These are phyloP conservation scores for Ceratocystis alfenasii DNA, from an alignment of 2,329 filamentous ascomycete species.

Conservation along the genomic window DNA sequence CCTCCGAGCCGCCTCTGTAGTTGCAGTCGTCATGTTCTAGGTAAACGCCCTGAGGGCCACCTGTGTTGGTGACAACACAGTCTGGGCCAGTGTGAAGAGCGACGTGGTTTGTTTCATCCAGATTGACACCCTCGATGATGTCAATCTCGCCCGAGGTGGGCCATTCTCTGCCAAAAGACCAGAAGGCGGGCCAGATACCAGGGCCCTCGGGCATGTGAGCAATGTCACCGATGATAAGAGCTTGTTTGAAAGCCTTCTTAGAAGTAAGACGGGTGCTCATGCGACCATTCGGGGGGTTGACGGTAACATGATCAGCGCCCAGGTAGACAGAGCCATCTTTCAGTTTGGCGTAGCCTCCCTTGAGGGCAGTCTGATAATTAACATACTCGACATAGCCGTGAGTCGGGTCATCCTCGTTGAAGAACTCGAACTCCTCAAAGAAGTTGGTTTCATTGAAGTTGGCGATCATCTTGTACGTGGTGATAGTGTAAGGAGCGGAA, in stretches of 20 bases:
- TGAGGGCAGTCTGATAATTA: conserved; percentile 43
- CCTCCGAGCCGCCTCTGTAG: conserved; percentile 39
- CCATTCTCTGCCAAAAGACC: too few relatives aligned
- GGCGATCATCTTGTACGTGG: conserved; percentile 36
- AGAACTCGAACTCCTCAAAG: conserved; percentile 46
- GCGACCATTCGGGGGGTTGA: conserved; percentile 47
- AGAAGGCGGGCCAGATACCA: too few relatives aligned
- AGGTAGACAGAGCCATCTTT: conserved; percentile 49
- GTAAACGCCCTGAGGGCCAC: conserved; percentile 35
- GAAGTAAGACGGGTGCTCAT: conserved; percentile 36
- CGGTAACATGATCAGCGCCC: conserved; percentile 53
- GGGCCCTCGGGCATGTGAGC: too few relatives aligned
- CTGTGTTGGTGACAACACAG: conserved; percentile 46
- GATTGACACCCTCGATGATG: too few relatives aligned
- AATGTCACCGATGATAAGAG: too few relatives aligned
- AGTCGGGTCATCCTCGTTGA: conserved; percentile 52
- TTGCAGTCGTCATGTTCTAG: conserved; percentile 46
- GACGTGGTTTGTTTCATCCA: too few relatives aligned
- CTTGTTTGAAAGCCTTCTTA: too few relatives aligned
- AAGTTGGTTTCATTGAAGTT: conserved; percentile 43
- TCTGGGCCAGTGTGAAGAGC: conserved; percentile 23
- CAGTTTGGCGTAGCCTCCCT: conserved; percentile 46
- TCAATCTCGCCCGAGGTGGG: too few relatives aligned
- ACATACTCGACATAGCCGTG: conserved; percentile 63
- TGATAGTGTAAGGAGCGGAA: not conserved